Base-by-base conservation (phyloP, 2,329 filamentous ascomycete species). In the Coniochaeta sp. region DNA sequence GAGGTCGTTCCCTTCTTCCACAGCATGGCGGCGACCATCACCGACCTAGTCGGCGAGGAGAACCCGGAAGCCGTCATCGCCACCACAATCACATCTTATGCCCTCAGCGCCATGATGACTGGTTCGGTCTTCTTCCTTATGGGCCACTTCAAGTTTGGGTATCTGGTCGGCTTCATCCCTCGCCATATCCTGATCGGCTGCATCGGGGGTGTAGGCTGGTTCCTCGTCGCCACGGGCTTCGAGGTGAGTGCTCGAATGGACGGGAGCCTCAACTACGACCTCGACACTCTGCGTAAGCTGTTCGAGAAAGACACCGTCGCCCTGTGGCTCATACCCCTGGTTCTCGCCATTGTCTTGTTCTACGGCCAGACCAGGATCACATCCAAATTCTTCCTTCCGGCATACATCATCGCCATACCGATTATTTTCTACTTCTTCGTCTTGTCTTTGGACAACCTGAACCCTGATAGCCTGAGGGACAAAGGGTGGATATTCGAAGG, bases 1-100 rank as follows among this genome's bases (percentile, higher is more conserved):
- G 94, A 99, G 71, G 92, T 97, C 1, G 92, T 99, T 1, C 94
- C 92, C 0, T 99, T 99, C 71, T 97, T 99, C 66, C 94, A 99
- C 71, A 95, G 92, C 63, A 99, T 99, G 92, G 91, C 94, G 1
- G 84, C 86, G 56, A 92, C 87, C 27, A 96, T 97, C 63, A 83
- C 94, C 58, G 74, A 76, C 13, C 76, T 80, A 38, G 85, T 99
- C 57, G 89, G 92, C 14, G 82, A 87, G 56, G 84, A 91, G 18
- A 84, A 94, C 24, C 83, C 88, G 1, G 85, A 94, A 60, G 87
- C 90, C 3, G 86, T 99, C 46, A 87, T 96, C 57, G 91, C 94
- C 27, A 99, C 94, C 0, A 96, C 92, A 2, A 96, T 99, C 61
- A 84, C 91, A 2, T 83, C 94, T 1, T 99, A 95, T 65, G 87